Base-by-base conservation (phyloP, 108 stramenopile genomes). In the Cyclotella kingstonii region DNA sequence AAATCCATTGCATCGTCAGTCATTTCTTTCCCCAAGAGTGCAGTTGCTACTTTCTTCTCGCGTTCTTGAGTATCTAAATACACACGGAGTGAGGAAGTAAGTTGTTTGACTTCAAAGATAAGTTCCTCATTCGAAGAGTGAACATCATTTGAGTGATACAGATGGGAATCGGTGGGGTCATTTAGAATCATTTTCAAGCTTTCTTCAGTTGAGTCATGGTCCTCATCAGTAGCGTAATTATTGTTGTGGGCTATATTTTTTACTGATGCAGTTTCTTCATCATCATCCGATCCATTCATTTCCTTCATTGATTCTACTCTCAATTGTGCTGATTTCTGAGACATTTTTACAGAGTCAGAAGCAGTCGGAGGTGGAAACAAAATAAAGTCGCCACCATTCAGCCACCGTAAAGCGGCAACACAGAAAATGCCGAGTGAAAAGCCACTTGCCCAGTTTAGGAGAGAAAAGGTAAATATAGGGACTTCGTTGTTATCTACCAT, bases 321-420 rank as follows among this genome's bases (percentile, higher is more conserved):
- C 12, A 31, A 27, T 50, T 7, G 49, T n/a, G 6, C 22, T 50
- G 27, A 4, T 6, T 36, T 6, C 27, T 27, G 33, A 39, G 17
- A n/a, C n/a, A 34, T 12, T 5, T 14, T 22, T 15, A 19, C 54
- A 28, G 22, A 41, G 22, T 27, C 35, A 40, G 65, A 43, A 21
- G 62, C 34, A 8, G 34, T 35, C 4, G 88, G 81, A 31, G 83
- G 79, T 22, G 91, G 91, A 52, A 87, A 81, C 21, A 92, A 22
- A 8, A 71, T 65, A 69, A 92, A 92, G 45, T 87, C 87, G 11
- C 87, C 91, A 19, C 91, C 91, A 70, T 92, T 92, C 53, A 92
- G 60, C 91, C 91, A 92, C 55, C 91, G 84, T 0, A 83, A 40
- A 6, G 87, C 84, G 11, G 91, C 91, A 22, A 78, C 45, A 27